Evolutionary conservation across 139 green algal species (phyloP).

Genomic region (Eudorina sp.): DNA sequence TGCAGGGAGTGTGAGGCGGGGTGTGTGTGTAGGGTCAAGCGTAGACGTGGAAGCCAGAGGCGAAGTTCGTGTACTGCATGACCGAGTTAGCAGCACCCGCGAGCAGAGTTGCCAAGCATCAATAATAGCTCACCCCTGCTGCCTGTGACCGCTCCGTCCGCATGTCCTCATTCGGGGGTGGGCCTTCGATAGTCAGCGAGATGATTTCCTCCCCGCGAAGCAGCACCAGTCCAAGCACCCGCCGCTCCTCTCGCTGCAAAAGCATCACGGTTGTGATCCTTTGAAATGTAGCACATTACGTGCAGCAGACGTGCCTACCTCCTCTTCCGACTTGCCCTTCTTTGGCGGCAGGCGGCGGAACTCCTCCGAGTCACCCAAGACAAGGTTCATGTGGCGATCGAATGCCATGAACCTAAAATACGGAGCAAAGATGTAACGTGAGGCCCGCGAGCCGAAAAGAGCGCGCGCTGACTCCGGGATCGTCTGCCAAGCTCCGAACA

Average conservation of each 20-base stretch:
- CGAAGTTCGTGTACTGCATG: no score
- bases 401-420: conserved; percentile 97
- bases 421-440: not conserved
- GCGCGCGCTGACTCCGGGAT: not conserved
- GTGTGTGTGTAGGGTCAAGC: not conserved
- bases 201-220: conserved; percentile 97
- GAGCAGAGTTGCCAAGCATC: no score
- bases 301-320: conserved; percentile 65
- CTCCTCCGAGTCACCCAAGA: conserved; percentile 97
- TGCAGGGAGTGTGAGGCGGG: no score
- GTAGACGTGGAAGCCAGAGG: no score
- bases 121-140: conserved; percentile 61
- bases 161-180: conserved; percentile 88
- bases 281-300: not conserved
- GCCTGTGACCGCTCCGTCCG: conserved; percentile 62
- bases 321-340: conserved; percentile 88
- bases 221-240: conserved; percentile 96
- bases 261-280: not conserved
- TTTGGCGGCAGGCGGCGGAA: conserved; percentile 95
- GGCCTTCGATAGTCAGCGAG: conserved; percentile 95
- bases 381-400: conserved; percentile 99
- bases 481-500: not conserved
- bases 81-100: no score
- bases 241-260: conserved; percentile 87
- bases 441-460: not conserved